A percentile compares a stretch with the other conserved stretches of the same genome.
Conservation (phyloP, 306 rosid species). For the Sechiopsis laciniata region DNA sequence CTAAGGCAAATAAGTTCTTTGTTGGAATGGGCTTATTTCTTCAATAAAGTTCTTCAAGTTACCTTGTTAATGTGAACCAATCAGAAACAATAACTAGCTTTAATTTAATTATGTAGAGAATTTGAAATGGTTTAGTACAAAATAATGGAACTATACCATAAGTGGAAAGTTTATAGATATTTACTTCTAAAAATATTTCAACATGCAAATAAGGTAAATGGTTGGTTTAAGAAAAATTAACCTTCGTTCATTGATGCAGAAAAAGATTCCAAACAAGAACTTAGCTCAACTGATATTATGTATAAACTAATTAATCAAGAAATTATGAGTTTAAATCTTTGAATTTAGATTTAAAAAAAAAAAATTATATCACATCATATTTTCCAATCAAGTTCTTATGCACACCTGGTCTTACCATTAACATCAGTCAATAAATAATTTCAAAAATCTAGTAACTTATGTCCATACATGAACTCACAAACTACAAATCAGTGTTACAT, state of each 20-base stretch:
- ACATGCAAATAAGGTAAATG: neutral
- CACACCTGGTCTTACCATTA: neutral
- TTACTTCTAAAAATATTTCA: neutral
- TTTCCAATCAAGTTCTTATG: neutral
- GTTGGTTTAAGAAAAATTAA: neutral
- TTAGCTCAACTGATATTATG: too few relatives aligned
- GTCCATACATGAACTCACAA: slow-evolving; percentile 4
- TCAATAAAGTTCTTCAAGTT: neutral
- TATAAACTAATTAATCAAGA: too few relatives aligned
- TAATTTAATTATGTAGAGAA: neutral
- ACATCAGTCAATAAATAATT: neutral
- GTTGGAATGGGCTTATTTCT: neutral
- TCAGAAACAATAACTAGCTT: neutral
- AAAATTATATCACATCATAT: too few relatives aligned
- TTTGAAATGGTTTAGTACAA: neutral
- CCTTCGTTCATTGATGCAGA: neutral
- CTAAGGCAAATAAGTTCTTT: neutral
- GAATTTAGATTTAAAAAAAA: too few relatives aligned
- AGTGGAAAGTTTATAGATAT: neutral
- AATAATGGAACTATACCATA: neutral
- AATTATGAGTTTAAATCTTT: too few relatives aligned
- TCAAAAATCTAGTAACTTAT: neutral
- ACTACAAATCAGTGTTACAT: neutral
- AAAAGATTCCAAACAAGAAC: too few relatives aligned
- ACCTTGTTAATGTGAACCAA: neutral